Conservation (phyloP, 257 asterid species). For the Leonotis leonurus region DNA sequence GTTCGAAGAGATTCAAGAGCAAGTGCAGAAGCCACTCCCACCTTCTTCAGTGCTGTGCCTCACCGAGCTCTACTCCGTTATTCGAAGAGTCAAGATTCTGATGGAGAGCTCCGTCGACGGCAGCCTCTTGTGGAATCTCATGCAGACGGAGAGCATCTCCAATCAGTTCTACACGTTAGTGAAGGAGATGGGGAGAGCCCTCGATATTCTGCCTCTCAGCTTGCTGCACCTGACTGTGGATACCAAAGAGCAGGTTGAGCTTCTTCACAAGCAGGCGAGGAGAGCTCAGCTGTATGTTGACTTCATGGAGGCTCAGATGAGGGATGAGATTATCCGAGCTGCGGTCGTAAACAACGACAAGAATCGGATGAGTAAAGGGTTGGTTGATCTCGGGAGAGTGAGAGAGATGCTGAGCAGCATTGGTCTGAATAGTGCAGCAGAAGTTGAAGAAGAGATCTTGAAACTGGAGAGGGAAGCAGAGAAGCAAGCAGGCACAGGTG, state of each 20-base stretch:
- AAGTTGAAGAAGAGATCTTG: slow-evolving; percentile 57
- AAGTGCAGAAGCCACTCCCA: slow-evolving; percentile 47
- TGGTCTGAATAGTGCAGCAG: slow-evolving; percentile 38
- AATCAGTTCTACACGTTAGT: slow-evolving; percentile 41
- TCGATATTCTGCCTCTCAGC: slow-evolving; percentile 71
- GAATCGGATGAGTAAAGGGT: slow-evolving; percentile 33
- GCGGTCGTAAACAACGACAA: slow-evolving; percentile 28
- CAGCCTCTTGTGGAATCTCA: slow-evolving; percentile 64
- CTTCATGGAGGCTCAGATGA: slow-evolving; percentile 32
- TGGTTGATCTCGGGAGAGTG: slow-evolving; percentile 28
- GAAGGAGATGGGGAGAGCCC: slow-evolving; percentile 69
- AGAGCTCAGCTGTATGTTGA: slow-evolving; percentile 45
- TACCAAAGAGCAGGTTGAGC: slow-evolving; percentile 74
- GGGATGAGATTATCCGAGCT: slow-evolving; percentile 50
- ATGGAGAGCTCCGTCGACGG: slow-evolving; percentile 46
- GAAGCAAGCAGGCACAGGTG: slow-evolving; percentile 89
- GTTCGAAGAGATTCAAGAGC: slow-evolving; percentile 69
- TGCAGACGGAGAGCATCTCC: slow-evolving; percentile 53
- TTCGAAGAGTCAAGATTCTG: slow-evolving; percentile 40
- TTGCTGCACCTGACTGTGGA: slow-evolving; percentile 55
- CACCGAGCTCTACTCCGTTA: slow-evolving; percentile 55
- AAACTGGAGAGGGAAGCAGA: slow-evolving; percentile 62
- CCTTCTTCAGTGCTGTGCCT: slow-evolving; percentile 70
- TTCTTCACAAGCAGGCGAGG: slow-evolving; percentile 68
- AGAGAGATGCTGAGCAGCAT: slow-evolving; percentile 35